Evolutionary conservation across 2,329 filamentous ascomycete species (phyloP).

Genomic region (Cladosporium halotolerans): DNA sequence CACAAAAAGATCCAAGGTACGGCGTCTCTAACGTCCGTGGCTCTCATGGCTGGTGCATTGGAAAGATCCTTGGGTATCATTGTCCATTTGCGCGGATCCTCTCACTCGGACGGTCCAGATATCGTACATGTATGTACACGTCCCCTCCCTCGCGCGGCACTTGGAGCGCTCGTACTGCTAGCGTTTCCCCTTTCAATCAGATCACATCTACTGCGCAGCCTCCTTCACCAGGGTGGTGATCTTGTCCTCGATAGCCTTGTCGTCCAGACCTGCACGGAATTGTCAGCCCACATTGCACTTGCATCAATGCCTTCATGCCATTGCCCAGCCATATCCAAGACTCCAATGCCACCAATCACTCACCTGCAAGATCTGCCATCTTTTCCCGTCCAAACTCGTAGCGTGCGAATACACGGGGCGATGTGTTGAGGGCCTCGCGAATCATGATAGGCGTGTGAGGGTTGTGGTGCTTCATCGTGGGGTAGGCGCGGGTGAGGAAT

Average conservation of each 20-base stretch:
- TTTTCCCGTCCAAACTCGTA: constrained; percentile 72
- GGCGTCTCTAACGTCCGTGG: no score
- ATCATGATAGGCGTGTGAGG: constrained; percentile 89
- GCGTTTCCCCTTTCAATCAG: neutral
- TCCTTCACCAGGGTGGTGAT: constrained; percentile 58
- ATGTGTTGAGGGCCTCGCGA: constrained; percentile 78
- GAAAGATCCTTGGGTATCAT: constrained; percentile 9
- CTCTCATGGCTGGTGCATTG: neutral
- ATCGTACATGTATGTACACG: constrained; percentile 12
- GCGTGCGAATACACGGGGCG: constrained; percentile 83
- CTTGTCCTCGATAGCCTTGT: constrained; percentile 64
- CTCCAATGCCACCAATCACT: neutral
- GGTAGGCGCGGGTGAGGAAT: constrained; percentile 86
- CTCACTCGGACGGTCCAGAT: constrained; percentile 6
- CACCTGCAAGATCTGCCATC: constrained; percentile 56
- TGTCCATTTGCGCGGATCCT: constrained; percentile 6
- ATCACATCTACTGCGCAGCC: constrained; percentile 9
- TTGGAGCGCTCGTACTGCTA: no score
- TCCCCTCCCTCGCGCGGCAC: neutral
- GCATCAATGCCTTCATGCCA: neutral
- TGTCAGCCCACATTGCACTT: neutral
- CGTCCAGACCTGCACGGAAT: constrained; percentile 51
- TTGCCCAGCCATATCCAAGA: neutral
- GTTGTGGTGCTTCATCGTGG: constrained; percentile 99
- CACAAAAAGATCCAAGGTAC: no score